Evolutionary conservation across 2,329 filamentous ascomycete genomes (phyloP).

Genomic region (Fusarium sulawesiense): DNA sequence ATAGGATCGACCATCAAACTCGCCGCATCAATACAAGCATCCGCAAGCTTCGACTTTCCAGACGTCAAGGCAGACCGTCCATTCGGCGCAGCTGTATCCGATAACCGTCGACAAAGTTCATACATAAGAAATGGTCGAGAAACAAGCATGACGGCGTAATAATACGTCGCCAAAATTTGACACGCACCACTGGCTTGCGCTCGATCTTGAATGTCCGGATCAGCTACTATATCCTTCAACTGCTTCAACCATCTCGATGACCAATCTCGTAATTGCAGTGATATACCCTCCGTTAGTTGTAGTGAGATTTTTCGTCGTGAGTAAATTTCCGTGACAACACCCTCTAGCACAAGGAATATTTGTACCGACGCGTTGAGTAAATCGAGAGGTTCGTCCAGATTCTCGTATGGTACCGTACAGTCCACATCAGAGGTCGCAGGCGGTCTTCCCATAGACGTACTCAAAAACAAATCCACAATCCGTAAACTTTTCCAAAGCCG

Average conservation of each 20-base stretch:
- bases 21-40: slow-evolving; percentile 67
- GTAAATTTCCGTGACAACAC: slow-evolving; percentile 64
- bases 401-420: slow-evolving; percentile 62
- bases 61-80: slow-evolving; percentile 48
- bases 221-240: slow-evolving; percentile 54
- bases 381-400: slow-evolving; percentile 56
- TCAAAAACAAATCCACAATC: slow-evolving; percentile 64
- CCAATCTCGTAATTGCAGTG: slow-evolving; percentile 64
- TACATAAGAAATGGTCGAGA: slow-evolving; percentile 68
- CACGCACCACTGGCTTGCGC: slow-evolving; percentile 59
- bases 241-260: slow-evolving; percentile 60
- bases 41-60: slow-evolving; percentile 62
- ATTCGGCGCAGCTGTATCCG: slow-evolving; percentile 45
- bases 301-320: slow-evolving; percentile 65
- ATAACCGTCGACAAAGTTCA: slow-evolving; percentile 60
- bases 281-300: slow-evolving; percentile 65
- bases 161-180: slow-evolving; percentile 64
- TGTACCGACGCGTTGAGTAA: slow-evolving; percentile 64
- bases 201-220: slow-evolving; percentile 34
- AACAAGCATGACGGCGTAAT: slow-evolving; percentile 68
- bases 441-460: slow-evolving; percentile 65
- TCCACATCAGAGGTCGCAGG: slow-evolving; percentile 66
- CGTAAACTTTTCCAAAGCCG: slow-evolving; percentile 66
- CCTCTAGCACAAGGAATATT: slow-evolving; percentile 63
- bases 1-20: slow-evolving; percentile 65